Conservation (phyloP, 2,329 filamentous ascomycete species). For the Lanzia echinophila region DNA sequence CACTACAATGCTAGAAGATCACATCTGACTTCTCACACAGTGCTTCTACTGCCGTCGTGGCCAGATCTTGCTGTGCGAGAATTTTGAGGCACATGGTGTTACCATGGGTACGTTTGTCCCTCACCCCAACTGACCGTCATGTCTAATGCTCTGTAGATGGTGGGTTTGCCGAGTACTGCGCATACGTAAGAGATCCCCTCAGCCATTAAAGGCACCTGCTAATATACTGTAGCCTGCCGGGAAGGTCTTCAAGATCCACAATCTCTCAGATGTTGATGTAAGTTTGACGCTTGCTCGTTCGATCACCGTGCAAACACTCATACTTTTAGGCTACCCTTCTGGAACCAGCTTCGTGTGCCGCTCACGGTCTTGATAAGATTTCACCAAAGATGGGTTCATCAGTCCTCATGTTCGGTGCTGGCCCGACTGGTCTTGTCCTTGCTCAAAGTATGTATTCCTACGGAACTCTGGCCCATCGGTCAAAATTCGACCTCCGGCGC, state of each 20-base stretch:
- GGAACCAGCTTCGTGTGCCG: constrained; percentile 65
- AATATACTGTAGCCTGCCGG: constrained; percentile 32
- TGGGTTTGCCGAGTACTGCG: constrained; percentile 65
- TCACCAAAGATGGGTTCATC: constrained; percentile 57
- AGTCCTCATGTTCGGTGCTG: constrained; percentile 60
- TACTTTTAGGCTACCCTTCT: constrained; percentile 49
- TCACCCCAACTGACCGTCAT: background rate
- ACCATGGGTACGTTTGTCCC: constrained; percentile 37
- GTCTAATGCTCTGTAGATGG: constrained; percentile 40
- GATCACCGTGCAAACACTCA: background rate
- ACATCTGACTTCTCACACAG: constrained; percentile 5
- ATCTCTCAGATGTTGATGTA: constrained; percentile 57
- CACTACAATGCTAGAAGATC: background rate
- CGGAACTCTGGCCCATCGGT: background rate
- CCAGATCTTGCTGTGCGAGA: constrained; percentile 61
- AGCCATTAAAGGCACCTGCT: background rate
- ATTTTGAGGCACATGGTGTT: constrained; percentile 38
- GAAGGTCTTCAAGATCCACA: constrained; percentile 58
- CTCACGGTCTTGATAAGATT: constrained; percentile 64
- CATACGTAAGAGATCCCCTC: constrained; percentile 34
- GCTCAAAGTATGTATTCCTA: constrained; percentile 13
- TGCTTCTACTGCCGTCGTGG: constrained; percentile 70
- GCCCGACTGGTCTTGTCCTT: constrained; percentile 56
- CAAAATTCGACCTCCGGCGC: background rate
- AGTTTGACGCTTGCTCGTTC: background rate